Conservation (phyloP, 805 yeast genomes). For the Millerozyma miso region DNA sequence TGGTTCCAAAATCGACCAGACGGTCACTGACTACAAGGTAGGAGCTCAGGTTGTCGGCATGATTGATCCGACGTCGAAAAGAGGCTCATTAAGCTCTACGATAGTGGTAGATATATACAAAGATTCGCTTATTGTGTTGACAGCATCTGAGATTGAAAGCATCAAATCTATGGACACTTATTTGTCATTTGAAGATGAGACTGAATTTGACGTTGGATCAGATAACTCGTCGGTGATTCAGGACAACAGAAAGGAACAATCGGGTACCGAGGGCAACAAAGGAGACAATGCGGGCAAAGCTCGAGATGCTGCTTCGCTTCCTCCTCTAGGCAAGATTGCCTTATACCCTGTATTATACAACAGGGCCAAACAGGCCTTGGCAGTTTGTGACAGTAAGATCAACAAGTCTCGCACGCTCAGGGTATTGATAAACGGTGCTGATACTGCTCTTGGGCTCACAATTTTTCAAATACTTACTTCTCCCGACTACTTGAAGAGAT, state of each 20-base stretch:
- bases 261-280: constrained; percentile 1
- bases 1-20: constrained; percentile 38
- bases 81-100: constrained; percentile 57
- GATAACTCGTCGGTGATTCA: constrained; percentile 1
- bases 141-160: constrained; percentile 17
- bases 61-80: constrained; percentile 45
- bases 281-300: not conserved
- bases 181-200: constrained; percentile 12
- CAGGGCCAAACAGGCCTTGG: constrained; percentile 33
- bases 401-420: constrained; percentile 17
- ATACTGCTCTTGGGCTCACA: constrained; percentile 35
- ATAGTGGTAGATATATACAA: constrained; percentile 49
- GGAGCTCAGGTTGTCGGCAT: constrained; percentile 70
- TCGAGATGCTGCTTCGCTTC: constrained; percentile 13
- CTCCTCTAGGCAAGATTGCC: constrained; percentile 30
- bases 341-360: constrained; percentile 32
- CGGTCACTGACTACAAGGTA: constrained; percentile 28
- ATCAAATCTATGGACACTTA: constrained; percentile 20
- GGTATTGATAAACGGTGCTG: constrained; percentile 40
- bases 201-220: constrained; percentile 13
- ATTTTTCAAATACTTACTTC: constrained; percentile 31
- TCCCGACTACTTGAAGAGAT: constrained; percentile 16
- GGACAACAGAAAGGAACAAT: not conserved
- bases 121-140: constrained; percentile 36
- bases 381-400: constrained; percentile 17